Evolutionary conservation across 345 rosid species (phyloP).

Genomic region (Dimocarpus longan): DNA sequence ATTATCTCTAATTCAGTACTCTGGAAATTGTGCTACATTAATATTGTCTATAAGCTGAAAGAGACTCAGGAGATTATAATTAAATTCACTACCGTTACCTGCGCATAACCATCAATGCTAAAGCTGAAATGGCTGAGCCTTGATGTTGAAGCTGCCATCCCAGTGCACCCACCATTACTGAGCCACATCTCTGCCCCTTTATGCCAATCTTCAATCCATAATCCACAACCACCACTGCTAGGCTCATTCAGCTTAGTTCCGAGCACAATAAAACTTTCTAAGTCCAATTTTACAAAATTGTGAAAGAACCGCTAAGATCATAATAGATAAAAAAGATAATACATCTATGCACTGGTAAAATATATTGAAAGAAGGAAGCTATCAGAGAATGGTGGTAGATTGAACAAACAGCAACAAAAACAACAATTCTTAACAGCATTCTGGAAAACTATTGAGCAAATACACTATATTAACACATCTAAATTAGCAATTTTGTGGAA

Average conservation of each 20-base stretch:
- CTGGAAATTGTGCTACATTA: too few species aligned
- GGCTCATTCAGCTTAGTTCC: too few species aligned
- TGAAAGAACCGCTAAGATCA: neutral
- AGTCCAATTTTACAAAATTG: neutral
- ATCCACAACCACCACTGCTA: neutral
- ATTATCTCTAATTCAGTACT: too few species aligned
- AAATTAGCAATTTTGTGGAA: constrained; percentile 19
- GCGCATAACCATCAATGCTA: too few species aligned
- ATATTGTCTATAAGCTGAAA: too few species aligned
- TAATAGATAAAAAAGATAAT: too few species aligned
- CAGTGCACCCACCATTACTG: too few species aligned
- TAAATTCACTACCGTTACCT: too few species aligned
- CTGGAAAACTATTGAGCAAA: constrained; percentile 10
- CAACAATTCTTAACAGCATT: neutral
- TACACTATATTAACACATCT: constrained; percentile 33
- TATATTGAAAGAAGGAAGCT: neutral
- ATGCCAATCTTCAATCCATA: neutral
- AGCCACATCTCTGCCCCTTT: neutral
- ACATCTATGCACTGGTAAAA: neutral
- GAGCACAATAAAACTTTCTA: neutral
- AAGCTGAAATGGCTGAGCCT: too few species aligned
- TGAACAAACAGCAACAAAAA: neutral
- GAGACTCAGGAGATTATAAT: too few species aligned
- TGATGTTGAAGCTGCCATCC: too few species aligned
- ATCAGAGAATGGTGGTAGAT: neutral